These are phyloP conservation scores for Malus sieversii DNA, from an alignment of 306 rosid species.

Conservation along the genomic window DNA sequence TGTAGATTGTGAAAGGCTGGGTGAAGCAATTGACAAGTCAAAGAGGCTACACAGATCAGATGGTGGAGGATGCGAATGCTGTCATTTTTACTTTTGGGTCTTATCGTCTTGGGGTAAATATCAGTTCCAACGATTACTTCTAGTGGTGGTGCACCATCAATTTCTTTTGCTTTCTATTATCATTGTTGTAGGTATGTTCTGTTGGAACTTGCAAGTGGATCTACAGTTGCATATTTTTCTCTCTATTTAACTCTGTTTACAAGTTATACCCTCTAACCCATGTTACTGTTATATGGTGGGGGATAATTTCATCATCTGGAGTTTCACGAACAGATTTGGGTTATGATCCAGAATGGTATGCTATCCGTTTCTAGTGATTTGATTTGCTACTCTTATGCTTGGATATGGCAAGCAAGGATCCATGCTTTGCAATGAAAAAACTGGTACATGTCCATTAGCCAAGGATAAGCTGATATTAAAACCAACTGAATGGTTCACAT, in stretches of 20 bases:
- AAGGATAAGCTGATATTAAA: not conserved
- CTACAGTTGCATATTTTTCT: constrained; percentile 4
- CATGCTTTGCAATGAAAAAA: not conserved
- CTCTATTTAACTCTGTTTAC: not conserved
- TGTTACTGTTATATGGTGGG: not conserved
- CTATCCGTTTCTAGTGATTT: not conserved
- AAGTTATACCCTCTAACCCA: not conserved
- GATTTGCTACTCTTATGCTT: not conserved
- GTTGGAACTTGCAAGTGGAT: not conserved
- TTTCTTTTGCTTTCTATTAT: not conserved
- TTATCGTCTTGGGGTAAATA: constrained; percentile 78
- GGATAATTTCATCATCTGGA: not conserved
- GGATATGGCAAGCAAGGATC: constrained; percentile 4
- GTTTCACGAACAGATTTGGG: not conserved
- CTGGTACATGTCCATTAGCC: not conserved
- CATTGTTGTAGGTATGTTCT: not conserved
- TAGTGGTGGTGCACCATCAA: not conserved
- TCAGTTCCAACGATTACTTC: not conserved
- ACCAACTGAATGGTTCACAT: not conserved
- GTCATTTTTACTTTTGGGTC: constrained; percentile 88
- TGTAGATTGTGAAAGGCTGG: constrained; percentile 85
- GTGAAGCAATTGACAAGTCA: constrained; percentile 78
- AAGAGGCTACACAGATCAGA: constrained; percentile 93
- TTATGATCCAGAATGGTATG: not conserved
- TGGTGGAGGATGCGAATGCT: constrained; percentile 95